Conservation (phyloP, 371 early-diverging fungal species). For the Syncephalis plumigaleata region DNA sequence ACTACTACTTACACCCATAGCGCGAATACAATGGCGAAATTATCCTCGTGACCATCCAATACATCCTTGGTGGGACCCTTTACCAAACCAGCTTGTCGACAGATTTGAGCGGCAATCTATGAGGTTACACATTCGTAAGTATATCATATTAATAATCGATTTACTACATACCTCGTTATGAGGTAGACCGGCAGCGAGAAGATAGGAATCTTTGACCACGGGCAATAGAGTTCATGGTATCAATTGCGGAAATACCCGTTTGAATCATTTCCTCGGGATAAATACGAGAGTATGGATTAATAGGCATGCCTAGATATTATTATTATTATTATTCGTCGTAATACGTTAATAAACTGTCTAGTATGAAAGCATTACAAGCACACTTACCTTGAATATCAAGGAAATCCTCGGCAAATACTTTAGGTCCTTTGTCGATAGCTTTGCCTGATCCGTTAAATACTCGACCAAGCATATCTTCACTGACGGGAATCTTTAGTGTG, state of each 20-base stretch:
- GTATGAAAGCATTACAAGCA: not conserved
- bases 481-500: slow-evolving; percentile 94
- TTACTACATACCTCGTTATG: slow-evolving; percentile 86
- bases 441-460: slow-evolving; percentile 99
- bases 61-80: slow-evolving; percentile 90
- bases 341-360: not conserved
- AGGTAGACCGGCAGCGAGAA: slow-evolving; percentile 99
- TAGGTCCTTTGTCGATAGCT: slow-evolving; percentile 98
- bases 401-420: slow-evolving; percentile 98
- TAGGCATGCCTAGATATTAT: slow-evolving; percentile 76
- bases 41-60: slow-evolving; percentile 96
- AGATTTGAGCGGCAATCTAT: slow-evolving; percentile 99
- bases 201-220: slow-evolving; percentile 99
- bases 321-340: not conserved
- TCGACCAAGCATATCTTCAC: slow-evolving; percentile 99
- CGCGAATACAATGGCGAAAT: slow-evolving; percentile 99
- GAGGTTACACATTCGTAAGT: not conserved
- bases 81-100: slow-evolving; percentile 99
- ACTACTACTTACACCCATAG: slow-evolving; percentile 81
- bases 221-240: slow-evolving; percentile 99
- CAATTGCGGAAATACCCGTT: slow-evolving; percentile 99
- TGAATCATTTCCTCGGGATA: slow-evolving; percentile 99
- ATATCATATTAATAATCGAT: not conserved
- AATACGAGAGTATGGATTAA: slow-evolving; percentile 98
- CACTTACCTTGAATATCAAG: slow-evolving; percentile 87